Base-by-base conservation (phyloP, 108 stramenopile genomes). In the Aurantiochytrium sp. region DNA sequence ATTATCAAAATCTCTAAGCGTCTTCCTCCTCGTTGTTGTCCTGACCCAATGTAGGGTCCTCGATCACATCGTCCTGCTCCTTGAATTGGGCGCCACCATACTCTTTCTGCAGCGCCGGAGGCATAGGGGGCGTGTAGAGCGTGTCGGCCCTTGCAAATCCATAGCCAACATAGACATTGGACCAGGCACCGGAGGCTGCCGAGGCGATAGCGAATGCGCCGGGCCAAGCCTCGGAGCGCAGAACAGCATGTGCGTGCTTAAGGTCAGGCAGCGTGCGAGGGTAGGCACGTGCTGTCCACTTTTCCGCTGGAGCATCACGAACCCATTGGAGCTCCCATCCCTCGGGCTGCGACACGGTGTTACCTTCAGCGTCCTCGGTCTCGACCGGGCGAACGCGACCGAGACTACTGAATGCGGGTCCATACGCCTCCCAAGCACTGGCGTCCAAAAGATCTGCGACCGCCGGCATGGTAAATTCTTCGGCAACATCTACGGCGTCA, bases 81-180 rank as follows among this genome's bases (percentile, higher is more conserved):
- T 51, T 58, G 44, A 90, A 58, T 14, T 58, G n/a, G 35, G 87
- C 53, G 25, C 58, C 89, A 5, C 21, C 23, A 44, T 23, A 90
- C 59, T 90, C 89, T 0, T 21, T 58, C 59, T 58, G 60, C 12
- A 90, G 55, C 45, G 88, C 23, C 25, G 44, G 88, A 12, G 89
- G 89, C 59, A 88, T 53, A 0, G 76, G 23, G 5, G 89, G 89
- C 49, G 51, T 23, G 89, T 49, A 90, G 2, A 21, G 57, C 58
- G 87, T 5, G 25, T 87, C 87, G 10, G 60, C 5, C 58, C 5
- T 47, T 14, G 59, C 45, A 35, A 60, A 28, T 6, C 91, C 94
- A 58, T 93, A 90, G 47, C 94, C 94, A 10, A 92, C 92, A 89
- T 94, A 94, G 23, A 93, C 53, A 87, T 93, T 93, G 28, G 91